Percentiles rank a stretch among this genome's conserved stretches.
Evolutionary conservation across 768 basidiomycete genomes (phyloP).

Genomic region (Podaxis sp.): DNA sequence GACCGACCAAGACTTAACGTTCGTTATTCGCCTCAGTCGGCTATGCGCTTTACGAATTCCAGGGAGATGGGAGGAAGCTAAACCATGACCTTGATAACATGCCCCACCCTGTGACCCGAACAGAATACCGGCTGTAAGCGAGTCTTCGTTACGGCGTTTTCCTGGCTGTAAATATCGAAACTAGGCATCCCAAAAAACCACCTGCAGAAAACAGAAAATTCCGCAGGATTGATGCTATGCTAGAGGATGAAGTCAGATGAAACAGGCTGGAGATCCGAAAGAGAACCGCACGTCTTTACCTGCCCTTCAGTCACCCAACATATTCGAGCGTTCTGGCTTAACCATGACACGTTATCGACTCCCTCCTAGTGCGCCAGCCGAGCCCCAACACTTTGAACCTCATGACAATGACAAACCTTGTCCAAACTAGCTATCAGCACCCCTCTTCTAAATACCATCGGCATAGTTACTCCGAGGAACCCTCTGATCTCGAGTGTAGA

Average conservation of each 20-base stretch:
- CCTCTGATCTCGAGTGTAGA: not conserved
- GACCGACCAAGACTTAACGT: not conserved
- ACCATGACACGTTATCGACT: slow-evolving; percentile 14
- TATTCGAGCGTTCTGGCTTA: slow-evolving; percentile 15
- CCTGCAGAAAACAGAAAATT: slow-evolving; percentile 3
- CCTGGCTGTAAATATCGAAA: not conserved
- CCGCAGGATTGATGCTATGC: not conserved
- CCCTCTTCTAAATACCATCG: not conserved
- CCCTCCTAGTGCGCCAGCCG: slow-evolving; percentile 27
- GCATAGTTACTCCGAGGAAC: not conserved
- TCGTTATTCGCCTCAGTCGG: slow-evolving; percentile 18
- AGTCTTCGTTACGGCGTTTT: not conserved
- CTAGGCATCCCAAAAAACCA: slow-evolving; percentile 7
- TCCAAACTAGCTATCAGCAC: not conserved
- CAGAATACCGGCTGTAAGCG: not conserved
- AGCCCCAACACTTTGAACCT: slow-evolving; percentile 25
- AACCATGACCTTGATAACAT: slow-evolving; percentile 10
- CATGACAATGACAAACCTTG: slow-evolving; percentile 8
- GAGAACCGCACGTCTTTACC: slow-evolving; percentile 13
- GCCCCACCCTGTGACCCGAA: not conserved
- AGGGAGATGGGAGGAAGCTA: slow-evolving; percentile 7
- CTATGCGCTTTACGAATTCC: slow-evolving; percentile 13
- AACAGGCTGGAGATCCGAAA: slow-evolving; percentile 6
- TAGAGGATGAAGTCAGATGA: slow-evolving; percentile 4
- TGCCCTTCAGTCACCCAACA: not conserved